Evolutionary conservation across 1,284 basidiomycete genomes (phyloP).

Genomic region (Takashimella tepidaria): DNA sequence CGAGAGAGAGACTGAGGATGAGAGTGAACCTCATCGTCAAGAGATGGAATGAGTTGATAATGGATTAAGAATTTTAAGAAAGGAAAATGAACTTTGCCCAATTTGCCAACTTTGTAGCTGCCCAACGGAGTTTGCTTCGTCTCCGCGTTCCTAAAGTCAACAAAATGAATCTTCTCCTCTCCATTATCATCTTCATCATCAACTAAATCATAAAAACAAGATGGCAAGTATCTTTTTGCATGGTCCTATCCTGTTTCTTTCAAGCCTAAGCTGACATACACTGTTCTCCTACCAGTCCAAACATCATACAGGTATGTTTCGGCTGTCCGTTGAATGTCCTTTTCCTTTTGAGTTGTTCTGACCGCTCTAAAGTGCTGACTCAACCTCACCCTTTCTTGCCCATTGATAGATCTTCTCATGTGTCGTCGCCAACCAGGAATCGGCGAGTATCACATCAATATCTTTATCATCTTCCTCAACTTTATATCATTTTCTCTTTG

Average conservation of each 20-base stretch:
- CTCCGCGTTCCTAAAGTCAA: background rate
- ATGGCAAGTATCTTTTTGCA: background rate
- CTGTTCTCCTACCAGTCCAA: too few relatives aligned
- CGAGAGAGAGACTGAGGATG: background rate
- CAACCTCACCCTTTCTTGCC: background rate
- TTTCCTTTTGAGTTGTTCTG: too few relatives aligned
- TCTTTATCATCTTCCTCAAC: background rate
- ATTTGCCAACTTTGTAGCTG: background rate
- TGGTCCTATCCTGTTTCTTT: too few relatives aligned
- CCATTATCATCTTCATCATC: background rate
- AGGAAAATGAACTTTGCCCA: background rate
- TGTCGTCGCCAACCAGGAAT: conserved; percentile 94
- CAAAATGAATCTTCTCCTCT: background rate
- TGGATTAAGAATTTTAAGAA: background rate
- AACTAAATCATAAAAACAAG: background rate
- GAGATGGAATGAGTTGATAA: background rate
- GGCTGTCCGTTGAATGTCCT: too few relatives aligned
- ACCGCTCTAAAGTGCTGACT: background rate
- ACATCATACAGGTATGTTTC: conserved; percentile 80
- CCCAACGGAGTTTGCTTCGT: background rate
- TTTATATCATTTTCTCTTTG: too few relatives aligned
- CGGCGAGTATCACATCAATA: conserved; percentile 54
- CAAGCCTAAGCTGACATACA: conserved; percentile 9
- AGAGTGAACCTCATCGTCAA: background rate
- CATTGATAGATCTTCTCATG: conserved; percentile 77